Evolutionary conservation across 1,139 yeast species (phyloP), one percentile per base, ranked within the genome.

Genomic region (Sugiyamaella neomexicana): DNA sequence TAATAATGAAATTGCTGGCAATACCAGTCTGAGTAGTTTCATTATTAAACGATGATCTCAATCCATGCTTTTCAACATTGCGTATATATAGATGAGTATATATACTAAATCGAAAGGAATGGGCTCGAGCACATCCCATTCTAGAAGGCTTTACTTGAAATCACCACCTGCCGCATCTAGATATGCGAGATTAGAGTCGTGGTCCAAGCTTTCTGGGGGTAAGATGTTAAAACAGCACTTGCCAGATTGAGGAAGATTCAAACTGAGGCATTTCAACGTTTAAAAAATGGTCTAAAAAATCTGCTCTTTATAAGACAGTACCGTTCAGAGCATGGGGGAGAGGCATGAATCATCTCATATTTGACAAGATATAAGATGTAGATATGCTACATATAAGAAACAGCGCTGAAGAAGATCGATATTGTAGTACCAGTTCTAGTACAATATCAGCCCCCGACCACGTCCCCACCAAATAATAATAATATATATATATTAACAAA

Each of bases 141-240:
- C n/a, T 40, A 25, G 44, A 27, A 40, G 17, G 29, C 17, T 23
- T 8, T 39, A 13, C 15, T 8, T 7, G 6, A 23, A 25, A 32
- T 16, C 39, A 45, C 34, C 42, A 45, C 40, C 42, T 45, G 20
- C 49, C 36, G 20, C 13, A 45, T 45, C 23, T n/a, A 45, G 49
- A 20, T 36, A 45, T 36, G 49, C 49, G 49, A 45, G 41, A 45
- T 45, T 45, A 45, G 37, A 36, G 41, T 27, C 41, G 23, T 7
- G 49, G 23, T n/a, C 49, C 27, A 8, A 45, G 42, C 49, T 34
- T 17, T 23, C 13, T 13, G 13, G n/a, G 16, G 17, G 8, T 17
- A 8, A 13, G 16, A 40, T 25, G 17, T 38, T 25, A n/a, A 6
- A 15, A 7, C 25, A 31, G 31, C 39, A 32, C 39, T 23, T 44